Evolutionary conservation across 164 flowering plant genomes (phyloP).

Genomic region (Stephania japonica): DNA sequence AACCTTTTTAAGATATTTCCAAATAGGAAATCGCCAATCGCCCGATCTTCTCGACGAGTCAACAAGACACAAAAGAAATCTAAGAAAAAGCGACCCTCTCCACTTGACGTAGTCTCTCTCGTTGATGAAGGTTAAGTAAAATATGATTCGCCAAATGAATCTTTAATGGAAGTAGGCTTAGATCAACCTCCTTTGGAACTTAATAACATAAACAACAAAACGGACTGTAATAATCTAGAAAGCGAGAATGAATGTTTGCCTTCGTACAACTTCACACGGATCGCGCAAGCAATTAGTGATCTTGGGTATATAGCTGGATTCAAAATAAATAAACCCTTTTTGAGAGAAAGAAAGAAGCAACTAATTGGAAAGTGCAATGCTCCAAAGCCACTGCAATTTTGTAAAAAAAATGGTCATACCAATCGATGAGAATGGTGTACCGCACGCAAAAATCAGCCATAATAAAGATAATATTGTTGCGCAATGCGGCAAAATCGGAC

Average conservation of each 20-base stretch:
- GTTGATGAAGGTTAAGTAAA: constrained; percentile 8
- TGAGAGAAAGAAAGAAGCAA: constrained; percentile 15
- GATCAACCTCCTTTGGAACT: not conserved
- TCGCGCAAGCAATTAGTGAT: too few species aligned
- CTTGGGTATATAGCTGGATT: too few species aligned
- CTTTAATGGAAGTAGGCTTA: not conserved
- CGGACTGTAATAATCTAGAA: too few species aligned
- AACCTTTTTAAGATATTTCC: too few species aligned
- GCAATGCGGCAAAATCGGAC: too few species aligned
- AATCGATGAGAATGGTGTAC: constrained; percentile 85
- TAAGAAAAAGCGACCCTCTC: too few species aligned
- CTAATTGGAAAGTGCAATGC: not conserved
- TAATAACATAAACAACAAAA: constrained; percentile 4
- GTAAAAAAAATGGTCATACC: constrained; percentile 46
- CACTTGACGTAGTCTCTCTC: constrained; percentile 99
- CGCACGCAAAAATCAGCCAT: too few species aligned
- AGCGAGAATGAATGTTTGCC: constrained; percentile 95
- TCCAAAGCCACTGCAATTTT: not conserved
- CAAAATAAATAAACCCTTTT: constrained; percentile 7
- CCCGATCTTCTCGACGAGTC: too few species aligned
- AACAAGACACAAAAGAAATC: too few species aligned
- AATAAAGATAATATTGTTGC: too few species aligned
- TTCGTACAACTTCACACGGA: constrained; percentile 95
- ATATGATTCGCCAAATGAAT: not conserved
- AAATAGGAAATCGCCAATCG: too few species aligned